Evolutionary conservation across 1,139 yeast genomes (phyloP).

Genomic region (Yamadazyma dushanensis): DNA sequence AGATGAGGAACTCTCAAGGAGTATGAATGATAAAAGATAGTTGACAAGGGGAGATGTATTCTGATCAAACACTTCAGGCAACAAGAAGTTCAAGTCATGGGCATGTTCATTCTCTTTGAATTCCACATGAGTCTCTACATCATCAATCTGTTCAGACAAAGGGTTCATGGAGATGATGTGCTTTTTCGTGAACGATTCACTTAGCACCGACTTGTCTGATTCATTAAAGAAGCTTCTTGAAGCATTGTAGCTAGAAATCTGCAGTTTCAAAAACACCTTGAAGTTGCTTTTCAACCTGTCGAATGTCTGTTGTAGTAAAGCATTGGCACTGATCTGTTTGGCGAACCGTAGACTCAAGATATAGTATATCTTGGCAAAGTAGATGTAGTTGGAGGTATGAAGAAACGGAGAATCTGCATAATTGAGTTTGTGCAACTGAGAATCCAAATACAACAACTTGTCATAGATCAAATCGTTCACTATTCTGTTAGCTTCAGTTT

Average conservation of each 20-base stretch:
- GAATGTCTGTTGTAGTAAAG: constrained; percentile 20
- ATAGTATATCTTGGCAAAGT: constrained; percentile 36
- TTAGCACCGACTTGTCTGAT: constrained; percentile 20
- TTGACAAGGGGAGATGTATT: constrained; percentile 32
- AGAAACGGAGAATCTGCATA: constrained; percentile 10
- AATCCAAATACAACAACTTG: constrained; percentile 16
- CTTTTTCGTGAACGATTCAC: constrained; percentile 7
- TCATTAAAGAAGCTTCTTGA: constrained; percentile 14
- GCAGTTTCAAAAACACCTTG: constrained; percentile 22
- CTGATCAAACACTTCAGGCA: constrained; percentile 6
- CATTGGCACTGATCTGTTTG: constrained; percentile 20
- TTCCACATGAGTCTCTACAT: constrained; percentile 5
- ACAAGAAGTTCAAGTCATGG: neutral
- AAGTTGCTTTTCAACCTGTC: constrained; percentile 26
- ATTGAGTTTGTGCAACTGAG: constrained; percentile 12
- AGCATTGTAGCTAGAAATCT: constrained; percentile 24
- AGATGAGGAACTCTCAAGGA: constrained; percentile 22
- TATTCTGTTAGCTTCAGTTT: constrained; percentile 4
- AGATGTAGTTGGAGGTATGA: constrained; percentile 32
- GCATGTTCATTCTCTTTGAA: constrained; percentile 5
- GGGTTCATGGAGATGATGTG: constrained; percentile 11
- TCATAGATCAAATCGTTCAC: constrained; percentile 13
- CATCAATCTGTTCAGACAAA: constrained; percentile 8
- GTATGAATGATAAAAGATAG: constrained; percentile 33
- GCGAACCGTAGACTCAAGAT: constrained; percentile 29